phyloP scores from a whole-genome alignment of 495 filamentous ascomycete genomes.

The Penicillium riverlandense region DNA sequence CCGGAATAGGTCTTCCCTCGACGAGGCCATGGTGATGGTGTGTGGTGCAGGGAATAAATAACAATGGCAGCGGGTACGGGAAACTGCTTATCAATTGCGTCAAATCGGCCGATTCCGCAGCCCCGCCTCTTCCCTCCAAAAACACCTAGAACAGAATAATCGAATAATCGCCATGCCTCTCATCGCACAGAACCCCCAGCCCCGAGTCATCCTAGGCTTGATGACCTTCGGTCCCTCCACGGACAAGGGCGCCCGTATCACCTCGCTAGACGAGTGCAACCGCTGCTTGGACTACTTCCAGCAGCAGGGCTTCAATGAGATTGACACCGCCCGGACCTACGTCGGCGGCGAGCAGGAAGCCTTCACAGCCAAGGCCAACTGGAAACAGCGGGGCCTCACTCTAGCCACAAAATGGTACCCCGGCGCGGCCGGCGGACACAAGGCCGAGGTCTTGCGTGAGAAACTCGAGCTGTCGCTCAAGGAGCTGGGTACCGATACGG shows the following conservation, averaged over 20 bases:
- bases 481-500: slow-evolving; percentile 65
- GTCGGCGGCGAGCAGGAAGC: slow-evolving; percentile 70
- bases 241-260: slow-evolving; percentile 60
- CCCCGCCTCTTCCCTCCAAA: slow-evolving; percentile 1
- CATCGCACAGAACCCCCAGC: slow-evolving; percentile 40
- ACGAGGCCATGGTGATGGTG: slow-evolving; percentile 9
- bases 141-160: not conserved
- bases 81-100: not conserved
- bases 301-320: slow-evolving; percentile 65
- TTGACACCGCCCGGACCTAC: slow-evolving; percentile 77
- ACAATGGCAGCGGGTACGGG: not conserved
- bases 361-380: slow-evolving; percentile 67
- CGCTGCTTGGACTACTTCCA: slow-evolving; percentile 62
- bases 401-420: slow-evolving; percentile 85
- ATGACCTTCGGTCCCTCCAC: slow-evolving; percentile 54
- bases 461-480: slow-evolving; percentile 57
- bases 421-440: slow-evolving; percentile 46
- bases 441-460: slow-evolving; percentile 51
- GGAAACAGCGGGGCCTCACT: slow-evolving; percentile 75
- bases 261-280: slow-evolving; percentile 56
- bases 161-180: slow-evolving; percentile 41
- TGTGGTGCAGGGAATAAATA: no score
- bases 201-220: slow-evolving; percentile 51
- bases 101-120: slow-evolving; percentile 11
- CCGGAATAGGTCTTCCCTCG: slow-evolving; percentile 12